Conservation (phyloP, 2,329 filamentous ascomycete species). For the Fusarium citri region DNA sequence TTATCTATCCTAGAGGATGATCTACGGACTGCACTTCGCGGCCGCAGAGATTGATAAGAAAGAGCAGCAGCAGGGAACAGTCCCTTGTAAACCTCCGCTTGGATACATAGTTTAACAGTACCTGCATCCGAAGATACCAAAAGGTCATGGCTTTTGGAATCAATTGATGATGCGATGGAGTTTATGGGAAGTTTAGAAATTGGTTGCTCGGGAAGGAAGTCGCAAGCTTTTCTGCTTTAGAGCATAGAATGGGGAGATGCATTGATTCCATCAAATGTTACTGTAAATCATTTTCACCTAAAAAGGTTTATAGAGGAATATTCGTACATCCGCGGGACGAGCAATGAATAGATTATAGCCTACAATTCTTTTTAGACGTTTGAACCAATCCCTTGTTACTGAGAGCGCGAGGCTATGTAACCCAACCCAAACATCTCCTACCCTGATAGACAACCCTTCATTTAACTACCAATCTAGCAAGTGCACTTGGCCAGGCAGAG, state of each 20-base stretch:
- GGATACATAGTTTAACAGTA: not conserved
- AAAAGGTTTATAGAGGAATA: not conserved
- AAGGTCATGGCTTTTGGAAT: not conserved
- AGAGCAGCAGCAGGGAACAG: not conserved
- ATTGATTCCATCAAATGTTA: not conserved
- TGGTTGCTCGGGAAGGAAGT: not conserved
- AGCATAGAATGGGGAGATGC: not conserved
- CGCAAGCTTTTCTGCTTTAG: not conserved
- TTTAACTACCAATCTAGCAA: not conserved
- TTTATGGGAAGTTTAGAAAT: no score
- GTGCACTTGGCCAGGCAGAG: slow-evolving; percentile 12
- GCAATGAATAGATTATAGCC: no score
- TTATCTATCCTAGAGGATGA: not conserved
- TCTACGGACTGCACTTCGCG: not conserved
- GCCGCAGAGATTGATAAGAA: not conserved
- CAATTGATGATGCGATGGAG: not conserved
- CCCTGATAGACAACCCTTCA: not conserved
- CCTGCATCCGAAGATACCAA: not conserved
- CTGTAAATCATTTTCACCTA: not conserved
- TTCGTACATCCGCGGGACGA: not conserved
- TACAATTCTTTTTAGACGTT: not conserved
- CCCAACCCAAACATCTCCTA: not conserved
- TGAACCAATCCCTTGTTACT: no score
- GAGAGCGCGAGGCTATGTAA: not conserved
- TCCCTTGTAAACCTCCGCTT: not conserved